These are phyloP conservation scores for Hymenoscyphus scutula DNA, from an alignment of 2,329 filamentous ascomycete species.

Conservation along the genomic window DNA sequence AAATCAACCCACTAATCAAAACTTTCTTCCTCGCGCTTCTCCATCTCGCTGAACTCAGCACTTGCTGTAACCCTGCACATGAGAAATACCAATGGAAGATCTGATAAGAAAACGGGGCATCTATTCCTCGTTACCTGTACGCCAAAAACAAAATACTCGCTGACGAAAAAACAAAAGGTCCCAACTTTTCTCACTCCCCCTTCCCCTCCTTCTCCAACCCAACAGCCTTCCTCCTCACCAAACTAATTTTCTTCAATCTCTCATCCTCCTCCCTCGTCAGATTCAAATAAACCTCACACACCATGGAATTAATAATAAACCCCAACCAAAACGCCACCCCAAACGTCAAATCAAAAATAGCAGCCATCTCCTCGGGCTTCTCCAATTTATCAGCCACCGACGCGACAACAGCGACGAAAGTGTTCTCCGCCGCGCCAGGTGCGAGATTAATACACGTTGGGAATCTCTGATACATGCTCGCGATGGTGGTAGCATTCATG, in stretches of 20 bases:
- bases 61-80: too few relatives aligned
- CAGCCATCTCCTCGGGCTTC: constrained; percentile 8
- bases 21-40: too few relatives aligned
- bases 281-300: constrained; percentile 14
- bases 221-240: constrained; percentile 12
- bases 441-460: constrained; percentile 10
- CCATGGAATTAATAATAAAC: constrained; percentile 5
- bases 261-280: constrained; percentile 14
- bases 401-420: constrained; percentile 13
- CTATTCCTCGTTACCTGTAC: too few relatives aligned
- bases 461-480: constrained; percentile 3
- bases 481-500: background rate
- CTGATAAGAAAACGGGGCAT: too few relatives aligned
- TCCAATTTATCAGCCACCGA: background rate
- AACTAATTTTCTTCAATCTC: constrained; percentile 14
- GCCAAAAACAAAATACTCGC: too few relatives aligned
- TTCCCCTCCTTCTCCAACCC: constrained; percentile 6
- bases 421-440: background rate
- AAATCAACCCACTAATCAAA: too few relatives aligned
- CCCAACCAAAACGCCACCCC: constrained; percentile 11
- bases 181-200: background rate
- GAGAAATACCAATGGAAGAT: too few relatives aligned
- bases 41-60: too few relatives aligned
- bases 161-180: too few relatives aligned
- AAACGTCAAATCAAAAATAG: constrained; percentile 14